Conservation (phyloP, 2,329 filamentous ascomycete species). For the Calonectria leucothoes region DNA sequence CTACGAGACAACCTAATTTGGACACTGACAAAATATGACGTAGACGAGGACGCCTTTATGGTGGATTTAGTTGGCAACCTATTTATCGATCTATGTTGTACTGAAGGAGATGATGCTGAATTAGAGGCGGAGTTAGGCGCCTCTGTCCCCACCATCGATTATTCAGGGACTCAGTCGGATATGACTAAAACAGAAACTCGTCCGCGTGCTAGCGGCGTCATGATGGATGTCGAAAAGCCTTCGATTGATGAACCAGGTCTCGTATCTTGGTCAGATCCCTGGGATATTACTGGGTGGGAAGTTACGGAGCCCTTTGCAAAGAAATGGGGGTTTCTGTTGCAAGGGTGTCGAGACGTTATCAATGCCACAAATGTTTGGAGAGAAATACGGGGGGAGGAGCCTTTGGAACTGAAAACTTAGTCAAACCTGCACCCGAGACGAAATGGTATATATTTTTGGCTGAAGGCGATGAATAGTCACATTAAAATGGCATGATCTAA, state of each 20-base stretch:
- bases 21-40: conserved; percentile 13
- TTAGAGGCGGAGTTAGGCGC: background rate
- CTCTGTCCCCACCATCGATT: background rate
- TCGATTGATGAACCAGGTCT: conserved; percentile 18
- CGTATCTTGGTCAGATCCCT: conserved; percentile 33
- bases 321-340: conserved; percentile 32
- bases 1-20: conserved; percentile 34
- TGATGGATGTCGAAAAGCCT: background rate
- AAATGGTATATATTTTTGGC: background rate
- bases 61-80: conserved; percentile 27
- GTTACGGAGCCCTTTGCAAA: conserved; percentile 24
- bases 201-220: background rate
- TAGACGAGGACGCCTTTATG: conserved; percentile 31
- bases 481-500: background rate
- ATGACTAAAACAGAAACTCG: background rate
- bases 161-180: background rate
- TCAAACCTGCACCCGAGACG: background rate
- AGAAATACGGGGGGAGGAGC: conserved; percentile 25
- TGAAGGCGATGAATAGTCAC: background rate
- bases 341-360: conserved; percentile 26
- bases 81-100: conserved; percentile 9
- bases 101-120: background rate
- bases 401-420: conserved; percentile 19
- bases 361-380: conserved; percentile 29
- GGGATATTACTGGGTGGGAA: conserved; percentile 32